Evolutionary conservation across 2,329 filamentous ascomycete species (phyloP), one percentile per base, ranked within the genome.

Genomic region (Colletotrichum viniferum): DNA sequence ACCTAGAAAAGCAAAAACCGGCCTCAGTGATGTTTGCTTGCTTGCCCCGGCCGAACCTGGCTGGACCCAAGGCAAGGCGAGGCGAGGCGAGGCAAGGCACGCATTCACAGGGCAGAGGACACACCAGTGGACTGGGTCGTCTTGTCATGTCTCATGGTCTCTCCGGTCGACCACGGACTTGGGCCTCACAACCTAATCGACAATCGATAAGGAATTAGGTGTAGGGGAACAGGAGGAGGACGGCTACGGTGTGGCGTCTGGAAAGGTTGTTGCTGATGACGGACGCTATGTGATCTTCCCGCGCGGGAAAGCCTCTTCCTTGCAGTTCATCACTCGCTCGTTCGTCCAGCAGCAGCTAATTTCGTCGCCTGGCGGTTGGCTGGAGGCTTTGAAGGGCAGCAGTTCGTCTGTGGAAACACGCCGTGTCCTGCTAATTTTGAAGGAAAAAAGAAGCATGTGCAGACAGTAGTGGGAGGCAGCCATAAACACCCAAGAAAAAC

Each of bases 171-270:
- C 26, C 52, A 32, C 43, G 64, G 43, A 66, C 28, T 10, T 62
- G 32, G 26, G 3, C 21, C 55, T 58, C 24, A n/a, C 24, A 58
- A 58, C 55, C 55, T 30, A 26, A 62, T 62, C 60, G 28, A 62
- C 60, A 62, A 32, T 21, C 30, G 34, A 63, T 24, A 38, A 43
- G 32, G 36, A 63, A 63, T 16, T 18, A 63, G 58, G 58, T 61
- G 58, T 32, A 43, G 36, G 30, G 21, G 21, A 63, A 34, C 61
- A 63, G 34, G 36, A 34, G 61, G 32, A 48, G 38, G 38, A 43
- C 36, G 61, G 60, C 73, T 73, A 65, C 69, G 64, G 69, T 76
- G 64, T 76, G 73, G 73, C 73, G 64, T 64, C 8, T 34, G 24
- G 43, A 26, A 72, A 68, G 34, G 26, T 52, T 71, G 24, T 67